Conservation (phyloP, 2,329 filamentous ascomycete genomes). For the Colletotrichum navitas region DNA sequence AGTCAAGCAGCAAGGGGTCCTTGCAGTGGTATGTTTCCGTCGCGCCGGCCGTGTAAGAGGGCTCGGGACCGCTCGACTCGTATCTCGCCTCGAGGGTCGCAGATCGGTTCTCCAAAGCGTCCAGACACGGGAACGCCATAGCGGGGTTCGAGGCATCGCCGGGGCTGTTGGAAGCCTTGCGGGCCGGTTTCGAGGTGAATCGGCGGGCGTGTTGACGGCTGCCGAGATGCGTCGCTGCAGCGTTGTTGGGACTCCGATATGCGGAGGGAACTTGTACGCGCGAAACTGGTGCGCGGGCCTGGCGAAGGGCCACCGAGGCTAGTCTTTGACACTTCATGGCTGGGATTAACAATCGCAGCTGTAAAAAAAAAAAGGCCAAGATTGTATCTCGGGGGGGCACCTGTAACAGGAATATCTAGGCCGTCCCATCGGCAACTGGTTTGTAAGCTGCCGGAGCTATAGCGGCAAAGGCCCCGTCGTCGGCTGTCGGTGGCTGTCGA, state of each 20-base stretch:
- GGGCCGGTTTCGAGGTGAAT: constrained; percentile 40
- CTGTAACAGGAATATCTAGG: not conserved
- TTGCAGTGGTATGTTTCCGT: constrained; percentile 82
- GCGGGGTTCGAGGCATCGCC: constrained; percentile 79
- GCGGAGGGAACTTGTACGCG: constrained; percentile 26
- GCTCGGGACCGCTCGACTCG: constrained; percentile 84
- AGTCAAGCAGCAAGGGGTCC: constrained; percentile 86
- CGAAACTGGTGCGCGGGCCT: constrained; percentile 22
- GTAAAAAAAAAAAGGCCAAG: not conserved
- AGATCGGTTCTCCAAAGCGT: constrained; percentile 83
- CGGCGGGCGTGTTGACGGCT: constrained; percentile 24
- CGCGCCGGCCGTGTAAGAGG: constrained; percentile 91
- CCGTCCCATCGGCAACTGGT: constrained; percentile 17
- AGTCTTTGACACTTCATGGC: constrained; percentile 43
- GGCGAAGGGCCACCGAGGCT: constrained; percentile 42
- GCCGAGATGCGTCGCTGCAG: constrained; percentile 15
- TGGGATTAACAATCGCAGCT: not conserved
- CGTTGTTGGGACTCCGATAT: constrained; percentile 15
- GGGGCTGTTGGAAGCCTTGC: constrained; percentile 43
- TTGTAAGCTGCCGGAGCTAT: constrained; percentile 38
- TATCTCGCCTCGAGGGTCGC: constrained; percentile 77
- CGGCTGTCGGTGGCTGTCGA: constrained; percentile 23
- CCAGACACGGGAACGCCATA: constrained; percentile 90
- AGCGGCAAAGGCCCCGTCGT: constrained; percentile 15
- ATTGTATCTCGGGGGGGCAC: not conserved